Evolutionary conservation across 441 rosid genomes (phyloP).

Genomic region (Eruca vesicaria): DNA sequence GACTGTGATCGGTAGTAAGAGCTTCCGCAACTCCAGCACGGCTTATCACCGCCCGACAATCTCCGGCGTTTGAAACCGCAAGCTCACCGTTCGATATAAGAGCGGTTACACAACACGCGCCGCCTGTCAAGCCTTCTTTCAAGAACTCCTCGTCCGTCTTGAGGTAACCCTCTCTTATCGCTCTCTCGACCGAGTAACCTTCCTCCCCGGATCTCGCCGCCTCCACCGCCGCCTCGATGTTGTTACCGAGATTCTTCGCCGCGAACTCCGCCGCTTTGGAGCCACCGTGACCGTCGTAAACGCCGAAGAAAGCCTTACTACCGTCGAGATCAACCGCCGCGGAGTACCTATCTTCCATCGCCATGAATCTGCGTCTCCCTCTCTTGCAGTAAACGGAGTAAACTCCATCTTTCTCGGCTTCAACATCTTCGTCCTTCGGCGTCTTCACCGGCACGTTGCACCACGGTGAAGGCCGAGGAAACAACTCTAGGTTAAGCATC

Average conservation of each 20-base stretch:
- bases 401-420: not conserved
- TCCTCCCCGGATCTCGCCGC: not conserved
- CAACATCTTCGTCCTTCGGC: not conserved
- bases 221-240: not conserved
- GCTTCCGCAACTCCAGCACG: not conserved
- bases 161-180: not conserved
- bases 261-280: not conserved
- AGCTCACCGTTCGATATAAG: not conserved
- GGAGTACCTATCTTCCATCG: not conserved
- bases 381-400: not conserved
- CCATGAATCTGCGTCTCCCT: not conserved
- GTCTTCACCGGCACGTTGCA: not conserved
- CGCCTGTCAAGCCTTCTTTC: not conserved
- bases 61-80: not conserved
- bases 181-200: not conserved
- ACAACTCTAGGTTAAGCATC: not conserved
- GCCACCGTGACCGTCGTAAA: not conserved
- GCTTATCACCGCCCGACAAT: not conserved
- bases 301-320: not conserved
- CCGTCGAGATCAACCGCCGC: not conserved
- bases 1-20: not conserved
- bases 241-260: not conserved
- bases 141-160: conserved; percentile 1
- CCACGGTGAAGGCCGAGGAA: not conserved
- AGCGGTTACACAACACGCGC: not conserved